phyloP scores from a whole-genome alignment of 306 rosid species.

The Corylus avellana region DNA sequence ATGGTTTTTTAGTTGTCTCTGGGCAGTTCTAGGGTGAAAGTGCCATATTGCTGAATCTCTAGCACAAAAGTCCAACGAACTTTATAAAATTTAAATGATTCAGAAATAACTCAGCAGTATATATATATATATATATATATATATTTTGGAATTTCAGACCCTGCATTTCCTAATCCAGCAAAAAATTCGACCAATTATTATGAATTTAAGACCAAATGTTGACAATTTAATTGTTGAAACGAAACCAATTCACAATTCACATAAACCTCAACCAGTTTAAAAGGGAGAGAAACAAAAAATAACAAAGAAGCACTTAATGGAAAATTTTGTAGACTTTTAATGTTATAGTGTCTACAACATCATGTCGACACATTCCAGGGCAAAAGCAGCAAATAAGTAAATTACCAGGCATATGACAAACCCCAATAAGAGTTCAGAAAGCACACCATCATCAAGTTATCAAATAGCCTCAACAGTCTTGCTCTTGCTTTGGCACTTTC shows the following conservation, averaged over 20 bases:
- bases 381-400: slow-evolving; percentile 6
- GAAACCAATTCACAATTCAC: not conserved
- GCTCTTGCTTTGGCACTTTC: slow-evolving; percentile 18
- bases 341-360: not conserved
- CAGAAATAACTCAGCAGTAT: not conserved
- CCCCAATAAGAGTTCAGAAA: not conserved
- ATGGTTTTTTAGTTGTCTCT: not conserved
- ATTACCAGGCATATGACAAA: not conserved
- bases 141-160: not conserved
- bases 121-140: too few relatives aligned
- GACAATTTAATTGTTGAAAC: not conserved
- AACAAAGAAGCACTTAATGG: not conserved
- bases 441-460: not conserved
- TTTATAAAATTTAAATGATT: not conserved
- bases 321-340: not conserved
- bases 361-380: not conserved
- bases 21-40: too few relatives aligned
- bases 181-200: not conserved
- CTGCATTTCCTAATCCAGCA: not conserved
- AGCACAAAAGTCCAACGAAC: not conserved
- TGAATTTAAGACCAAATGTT: not conserved
- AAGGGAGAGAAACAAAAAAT: not conserved
- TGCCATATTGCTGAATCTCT: not conserved
- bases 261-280: not conserved
- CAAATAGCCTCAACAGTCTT: slow-evolving; percentile 3